Percentiles rank a stretch among this genome's conserved stretches.
Evolutionary conservation across 768 basidiomycete species (phyloP).

Genomic region (Tylopilus sp.): DNA sequence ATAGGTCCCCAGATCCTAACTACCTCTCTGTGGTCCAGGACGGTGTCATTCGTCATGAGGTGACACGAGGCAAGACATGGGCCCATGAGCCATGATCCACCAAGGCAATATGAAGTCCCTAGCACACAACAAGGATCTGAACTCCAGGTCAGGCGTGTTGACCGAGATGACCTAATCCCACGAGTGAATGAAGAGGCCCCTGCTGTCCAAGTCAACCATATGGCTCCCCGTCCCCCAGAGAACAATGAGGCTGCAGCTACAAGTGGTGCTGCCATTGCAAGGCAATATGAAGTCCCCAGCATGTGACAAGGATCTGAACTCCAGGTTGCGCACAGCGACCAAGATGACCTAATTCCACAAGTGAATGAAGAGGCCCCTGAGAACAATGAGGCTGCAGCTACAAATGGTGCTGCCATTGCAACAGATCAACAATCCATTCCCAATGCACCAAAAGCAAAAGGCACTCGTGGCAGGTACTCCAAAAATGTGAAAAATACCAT

Average conservation of each 20-base stretch:
- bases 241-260: not conserved
- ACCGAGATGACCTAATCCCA: not conserved
- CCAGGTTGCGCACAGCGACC: too few species aligned
- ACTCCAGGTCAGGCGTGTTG: too few species aligned
- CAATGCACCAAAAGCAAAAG: too few species aligned
- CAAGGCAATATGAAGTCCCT: not conserved
- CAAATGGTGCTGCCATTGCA: too few species aligned
- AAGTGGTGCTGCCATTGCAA: not conserved
- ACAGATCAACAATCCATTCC: too few species aligned
- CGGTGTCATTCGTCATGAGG: too few species aligned
- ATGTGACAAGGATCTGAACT: too few species aligned
- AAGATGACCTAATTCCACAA: not conserved
- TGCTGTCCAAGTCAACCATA: not conserved
- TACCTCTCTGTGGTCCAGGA: too few species aligned
- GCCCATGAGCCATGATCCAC: not conserved
- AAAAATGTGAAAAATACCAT: not conserved
- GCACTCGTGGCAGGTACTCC: not conserved
- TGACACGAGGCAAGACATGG: not conserved
- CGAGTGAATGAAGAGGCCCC: not conserved
- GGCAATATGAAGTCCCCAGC: not conserved
- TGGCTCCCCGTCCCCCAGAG: not conserved
- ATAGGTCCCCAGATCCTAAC: too few species aligned
- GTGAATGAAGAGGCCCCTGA: not conserved
- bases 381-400: too few species aligned
- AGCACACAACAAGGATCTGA: too few species aligned